Evolutionary conservation across 2,329 filamentous ascomycete genomes (phyloP).

Genomic region (Penicillium oxalicum): DNA sequence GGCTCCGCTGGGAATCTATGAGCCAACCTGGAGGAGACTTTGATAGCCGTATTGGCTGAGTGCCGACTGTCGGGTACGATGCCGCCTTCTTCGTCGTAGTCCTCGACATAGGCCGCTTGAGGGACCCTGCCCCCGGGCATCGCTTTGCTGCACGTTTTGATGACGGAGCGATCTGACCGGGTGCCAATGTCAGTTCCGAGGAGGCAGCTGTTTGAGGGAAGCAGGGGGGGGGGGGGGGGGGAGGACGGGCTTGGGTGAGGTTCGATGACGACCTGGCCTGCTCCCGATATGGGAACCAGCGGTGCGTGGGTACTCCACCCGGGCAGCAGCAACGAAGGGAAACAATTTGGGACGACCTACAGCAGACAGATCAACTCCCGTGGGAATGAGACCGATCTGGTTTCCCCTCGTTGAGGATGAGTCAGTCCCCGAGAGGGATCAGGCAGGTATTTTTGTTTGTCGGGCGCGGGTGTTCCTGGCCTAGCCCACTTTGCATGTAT

Average conservation of each 20-base stretch:
- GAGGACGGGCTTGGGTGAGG: neutral
- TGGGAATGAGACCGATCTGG: neutral
- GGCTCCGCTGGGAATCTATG: conserved; percentile 29
- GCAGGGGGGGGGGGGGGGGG: conserved; percentile 12
- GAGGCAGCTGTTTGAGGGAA: neutral
- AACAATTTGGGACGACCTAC: conserved; percentile 13
- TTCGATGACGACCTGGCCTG: conserved; percentile 6
- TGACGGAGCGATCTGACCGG: conserved; percentile 23
- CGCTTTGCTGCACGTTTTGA: conserved; percentile 22
- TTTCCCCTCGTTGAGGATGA: conserved; percentile 4
- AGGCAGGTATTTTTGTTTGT: conserved; percentile 2
- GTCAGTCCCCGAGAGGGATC: conserved; percentile 3
- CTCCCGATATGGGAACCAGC: conserved; percentile 13
- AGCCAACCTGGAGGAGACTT: conserved; percentile 45
- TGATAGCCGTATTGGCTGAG: conserved; percentile 38
- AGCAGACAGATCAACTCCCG: conserved; percentile 7
- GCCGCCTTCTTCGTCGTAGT: conserved; percentile 43
- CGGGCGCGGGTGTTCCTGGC: conserved; percentile 2
- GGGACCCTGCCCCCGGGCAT: conserved; percentile 35
- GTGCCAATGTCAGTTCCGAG: conserved; percentile 18
- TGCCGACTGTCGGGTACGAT: conserved; percentile 44
- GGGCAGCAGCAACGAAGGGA: conserved; percentile 6
- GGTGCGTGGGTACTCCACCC: conserved; percentile 11
- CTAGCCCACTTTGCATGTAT: conserved; percentile 1
- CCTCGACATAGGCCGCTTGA: conserved; percentile 43